Evolutionary conservation across 805 yeast species (phyloP), one percentile per base, ranked within the genome.

Genomic region (Zygosaccharomyces gambellarensis): DNA sequence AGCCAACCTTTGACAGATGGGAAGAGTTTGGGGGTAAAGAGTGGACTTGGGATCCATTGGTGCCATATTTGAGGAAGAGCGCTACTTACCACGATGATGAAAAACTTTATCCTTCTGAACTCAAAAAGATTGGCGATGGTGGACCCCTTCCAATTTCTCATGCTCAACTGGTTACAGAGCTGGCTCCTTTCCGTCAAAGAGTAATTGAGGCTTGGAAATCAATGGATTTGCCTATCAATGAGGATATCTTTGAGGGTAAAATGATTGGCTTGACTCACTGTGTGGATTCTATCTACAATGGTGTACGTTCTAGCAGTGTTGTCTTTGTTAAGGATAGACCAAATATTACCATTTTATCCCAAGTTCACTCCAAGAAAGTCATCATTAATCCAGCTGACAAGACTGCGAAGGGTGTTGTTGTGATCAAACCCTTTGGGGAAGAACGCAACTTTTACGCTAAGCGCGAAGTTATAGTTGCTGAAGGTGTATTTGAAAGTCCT

Each of bases 401-500:
- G n/a, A 29, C 43, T 27, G 63, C 55, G 14, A 59, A 52, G 6
- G 67, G 67, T 28, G 63, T 62, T 27, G 46, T 48, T 34, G 59
- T 63, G n/a, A 61, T 61, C 36, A 58, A 55, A 17, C 38, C 54
- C 4, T 8, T 47, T 25, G 67, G 67, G n/a, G 50, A 52, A 23
- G 60, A 56, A 43, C 58, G 48, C 38, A 50, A 50, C 48, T 56
- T 49, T 51, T 58, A 55, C 38, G 64, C 69, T 22, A 52, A 51
- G 30, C 54, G 59, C 19, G 69, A 64, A 46, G 61, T 61, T 22
- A 56, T 64, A 41, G 44, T 64, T 19, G 57, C 62, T 21, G 59
- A 63, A 43, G 69, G 69, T 41, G 68, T 63, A 5, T 59, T 64
- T 45, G 69, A 65, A 36, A 59, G 64, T 46, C 69, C 69, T 31